These are phyloP conservation scores for Aquilaria agallochum DNA, from an alignment of 441 rosid species.

Conservation along the genomic window DNA sequence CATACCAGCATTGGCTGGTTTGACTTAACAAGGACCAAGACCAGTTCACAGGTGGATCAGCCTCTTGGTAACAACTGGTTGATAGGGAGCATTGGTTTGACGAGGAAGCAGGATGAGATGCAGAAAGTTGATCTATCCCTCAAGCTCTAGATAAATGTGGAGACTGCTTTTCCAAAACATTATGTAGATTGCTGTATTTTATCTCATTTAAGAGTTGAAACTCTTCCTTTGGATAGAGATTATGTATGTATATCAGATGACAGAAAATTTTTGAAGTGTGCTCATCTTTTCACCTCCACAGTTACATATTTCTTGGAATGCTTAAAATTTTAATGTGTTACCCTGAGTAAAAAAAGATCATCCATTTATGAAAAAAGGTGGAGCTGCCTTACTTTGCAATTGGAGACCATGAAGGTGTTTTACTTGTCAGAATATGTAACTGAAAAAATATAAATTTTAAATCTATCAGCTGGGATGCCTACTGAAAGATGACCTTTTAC, in stretches of 20 bases:
- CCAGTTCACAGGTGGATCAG: constrained; percentile 26
- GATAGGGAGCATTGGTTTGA: constrained; percentile 23
- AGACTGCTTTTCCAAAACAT: too few relatives aligned
- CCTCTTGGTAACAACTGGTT: constrained; percentile 24
- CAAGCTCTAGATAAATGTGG: constrained; percentile 38
- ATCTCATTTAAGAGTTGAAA: background rate
- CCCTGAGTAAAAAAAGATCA: background rate
- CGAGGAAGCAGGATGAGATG: constrained; percentile 39
- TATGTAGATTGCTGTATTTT: background rate
- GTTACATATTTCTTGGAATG: background rate
- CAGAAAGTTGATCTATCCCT: constrained; percentile 77
- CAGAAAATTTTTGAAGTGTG: constrained; percentile 13
- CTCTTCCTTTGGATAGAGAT: constrained; percentile 15
- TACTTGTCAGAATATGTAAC: too few relatives aligned
- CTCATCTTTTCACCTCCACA: background rate
- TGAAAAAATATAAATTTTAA: too few relatives aligned
- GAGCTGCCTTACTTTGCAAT: too few relatives aligned
- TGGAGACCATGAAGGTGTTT: too few relatives aligned
- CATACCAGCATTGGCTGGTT: constrained; percentile 35
- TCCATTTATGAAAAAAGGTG: too few relatives aligned
- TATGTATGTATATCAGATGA: constrained; percentile 18
- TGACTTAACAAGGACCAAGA: constrained; percentile 24
- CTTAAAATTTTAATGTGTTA: background rate
- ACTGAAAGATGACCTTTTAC: too few relatives aligned
- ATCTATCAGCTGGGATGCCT: too few relatives aligned